Evolutionary conservation across 495 filamentous ascomycete species (phyloP).

Genomic region (Aspergillus baeticus): DNA sequence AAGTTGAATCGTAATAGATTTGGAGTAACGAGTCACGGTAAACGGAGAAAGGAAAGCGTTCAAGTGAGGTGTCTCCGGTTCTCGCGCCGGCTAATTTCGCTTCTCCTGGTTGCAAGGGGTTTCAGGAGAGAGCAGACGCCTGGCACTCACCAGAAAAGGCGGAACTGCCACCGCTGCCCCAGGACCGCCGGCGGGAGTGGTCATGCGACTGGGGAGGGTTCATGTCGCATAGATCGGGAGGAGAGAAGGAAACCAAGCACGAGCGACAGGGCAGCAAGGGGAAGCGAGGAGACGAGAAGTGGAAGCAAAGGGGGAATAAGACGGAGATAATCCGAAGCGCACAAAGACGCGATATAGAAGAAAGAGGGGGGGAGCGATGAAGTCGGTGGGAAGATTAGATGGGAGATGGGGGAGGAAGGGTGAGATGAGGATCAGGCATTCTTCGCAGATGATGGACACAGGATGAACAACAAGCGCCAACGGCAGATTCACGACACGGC

Average conservation of each 20-base stretch:
- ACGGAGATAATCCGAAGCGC: slow-evolving; percentile 10
- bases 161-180: slow-evolving; percentile 38
- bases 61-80: background rate
- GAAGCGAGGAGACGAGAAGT: background rate
- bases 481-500: slow-evolving; percentile 5
- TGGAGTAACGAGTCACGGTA: background rate
- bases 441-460: background rate
- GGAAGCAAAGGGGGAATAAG: slow-evolving; percentile 5
- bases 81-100: slow-evolving; percentile 2
- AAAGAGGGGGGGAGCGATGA: background rate
- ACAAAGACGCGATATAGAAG: slow-evolving; percentile 4
- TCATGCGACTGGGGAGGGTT: slow-evolving; percentile 33
- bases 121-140: slow-evolving; percentile 14
- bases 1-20: background rate
- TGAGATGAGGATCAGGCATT: background rate
- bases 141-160: slow-evolving; percentile 38
- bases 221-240: slow-evolving; percentile 30
- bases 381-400: slow-evolving; percentile 1
- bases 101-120: slow-evolving; percentile 3
- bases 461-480: slow-evolving; percentile 14
- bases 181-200: slow-evolving; percentile 33
- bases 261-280: slow-evolving; percentile 4
- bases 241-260: slow-evolving; percentile 7
- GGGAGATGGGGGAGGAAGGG: background rate
- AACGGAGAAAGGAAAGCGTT: background rate